Evolutionary conservation across 2,329 filamentous ascomycete species (phyloP).

Genomic region (Penicillium sclerotiorum): DNA sequence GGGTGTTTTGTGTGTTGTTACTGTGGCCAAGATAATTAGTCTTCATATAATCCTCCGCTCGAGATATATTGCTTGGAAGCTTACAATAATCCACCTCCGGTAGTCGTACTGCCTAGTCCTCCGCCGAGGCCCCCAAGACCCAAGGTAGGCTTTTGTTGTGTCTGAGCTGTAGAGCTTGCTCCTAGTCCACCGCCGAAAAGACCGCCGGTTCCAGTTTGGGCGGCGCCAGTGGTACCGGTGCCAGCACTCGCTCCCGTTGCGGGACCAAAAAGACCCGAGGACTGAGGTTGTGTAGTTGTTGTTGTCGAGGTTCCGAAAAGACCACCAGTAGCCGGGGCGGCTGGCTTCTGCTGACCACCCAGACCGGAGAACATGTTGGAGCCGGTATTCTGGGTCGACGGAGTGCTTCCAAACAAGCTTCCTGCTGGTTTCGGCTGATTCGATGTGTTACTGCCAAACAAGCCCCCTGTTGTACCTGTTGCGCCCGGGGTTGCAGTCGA

Average conservation of each 20-base stretch:
- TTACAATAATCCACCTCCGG: constrained; percentile 39
- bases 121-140: constrained; percentile 11
- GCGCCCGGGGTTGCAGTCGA: constrained; percentile 31
- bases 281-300: constrained; percentile 34
- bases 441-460: constrained; percentile 34
- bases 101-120: constrained; percentile 32
- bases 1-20: constrained; percentile 27
- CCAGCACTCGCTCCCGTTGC: constrained; percentile 12
- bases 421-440: constrained; percentile 36
- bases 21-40: constrained; percentile 17
- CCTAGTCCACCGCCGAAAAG: constrained; percentile 20
- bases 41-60: neutral
- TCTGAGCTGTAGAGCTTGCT: constrained; percentile 31
- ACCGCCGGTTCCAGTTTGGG: constrained; percentile 13
- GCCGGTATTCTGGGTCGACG: constrained; percentile 31
- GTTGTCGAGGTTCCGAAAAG: constrained; percentile 34
- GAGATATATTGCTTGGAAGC: constrained; percentile 6
- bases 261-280: constrained; percentile 38
- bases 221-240: constrained; percentile 10
- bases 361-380: constrained; percentile 37
- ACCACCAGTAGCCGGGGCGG: constrained; percentile 26
- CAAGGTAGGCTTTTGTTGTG: constrained; percentile 39
- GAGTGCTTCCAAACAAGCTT: constrained; percentile 35
- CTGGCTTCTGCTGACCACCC: constrained; percentile 31
- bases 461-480: constrained; percentile 30